These are phyloP conservation scores for Hydnomerulius pinastri DNA, from an alignment of 768 basidiomycete genomes.

Conservation along the genomic window DNA sequence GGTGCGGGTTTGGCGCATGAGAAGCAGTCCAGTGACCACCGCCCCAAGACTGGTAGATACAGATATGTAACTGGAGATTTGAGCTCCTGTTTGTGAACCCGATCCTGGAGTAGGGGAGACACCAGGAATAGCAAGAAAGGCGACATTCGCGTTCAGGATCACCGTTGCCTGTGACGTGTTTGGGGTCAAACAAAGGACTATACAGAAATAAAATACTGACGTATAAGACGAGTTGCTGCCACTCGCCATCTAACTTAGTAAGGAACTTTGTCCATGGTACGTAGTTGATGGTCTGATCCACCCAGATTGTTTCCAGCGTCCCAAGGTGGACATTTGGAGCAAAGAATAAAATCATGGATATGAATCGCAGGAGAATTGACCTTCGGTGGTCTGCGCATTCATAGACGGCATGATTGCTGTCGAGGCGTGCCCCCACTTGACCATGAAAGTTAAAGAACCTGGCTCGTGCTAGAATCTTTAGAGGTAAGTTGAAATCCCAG, in stretches of 20 bases:
- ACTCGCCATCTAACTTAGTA: constrained; percentile 44
- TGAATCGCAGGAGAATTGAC: constrained; percentile 36
- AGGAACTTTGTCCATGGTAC: constrained; percentile 44
- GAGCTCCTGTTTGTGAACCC: constrained; percentile 17
- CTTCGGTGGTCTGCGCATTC: not conserved
- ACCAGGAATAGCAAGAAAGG: constrained; percentile 47
- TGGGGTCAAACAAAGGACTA: not conserved
- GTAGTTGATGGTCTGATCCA: constrained; percentile 42
- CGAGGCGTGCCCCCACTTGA: constrained; percentile 37
- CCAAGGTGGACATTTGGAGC: constrained; percentile 45
- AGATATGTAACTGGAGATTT: constrained; percentile 41
- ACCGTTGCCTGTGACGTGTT: constrained; percentile 43
- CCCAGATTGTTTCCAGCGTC: constrained; percentile 44
- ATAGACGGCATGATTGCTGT: constrained; percentile 27
- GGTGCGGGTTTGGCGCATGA: constrained; percentile 39
- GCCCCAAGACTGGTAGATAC: constrained; percentile 35
- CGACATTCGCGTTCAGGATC: constrained; percentile 52
- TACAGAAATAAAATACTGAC: constrained; percentile 31
- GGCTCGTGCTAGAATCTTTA: constrained; percentile 19
- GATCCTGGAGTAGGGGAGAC: not conserved
- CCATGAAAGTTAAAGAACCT: constrained; percentile 40
- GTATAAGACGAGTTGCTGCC: constrained; percentile 49
- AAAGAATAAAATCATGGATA: constrained; percentile 44
- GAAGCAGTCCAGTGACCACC: constrained; percentile 36
- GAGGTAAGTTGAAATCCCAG: not conserved